Evolutionary conservation across 2,329 filamentous ascomycete genomes (phyloP), one percentile per base, ranked within the genome.

Genomic region (Alternaria brassicae): DNA sequence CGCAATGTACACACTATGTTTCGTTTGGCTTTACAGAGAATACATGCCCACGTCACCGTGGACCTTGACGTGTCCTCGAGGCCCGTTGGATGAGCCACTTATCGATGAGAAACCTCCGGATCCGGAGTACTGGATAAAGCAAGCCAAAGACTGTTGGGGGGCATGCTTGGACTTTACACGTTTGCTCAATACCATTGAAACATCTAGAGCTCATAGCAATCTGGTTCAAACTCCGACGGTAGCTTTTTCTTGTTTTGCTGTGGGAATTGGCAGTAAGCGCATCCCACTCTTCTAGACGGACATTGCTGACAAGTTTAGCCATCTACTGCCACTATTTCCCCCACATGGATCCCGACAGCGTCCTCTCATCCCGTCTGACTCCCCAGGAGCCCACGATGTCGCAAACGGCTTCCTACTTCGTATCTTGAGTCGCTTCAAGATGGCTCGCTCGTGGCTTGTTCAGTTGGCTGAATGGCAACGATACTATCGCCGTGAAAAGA

Each of bases 281-380:
- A 32, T 21, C 2, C 23, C 13, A n/a, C 21, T 37, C 6, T 3
- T 4, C 1, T 28, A 15, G 4, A 30, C 4, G 12, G 15, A 5
- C 8, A 40, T 3, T 8, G 41, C 65, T 69, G 21, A 68, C 4
- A 2, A 17, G 2, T n/a, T 0, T 37, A 77, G 80, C 87, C 32
- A 81, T 90, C 2, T 92, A 91, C 71, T 86, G 86, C 10, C 81
- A 83, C 42, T 85, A 88, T 68, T 92, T 91, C 56, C 87, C 88
- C 0, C 83, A 85, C 57, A 91, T 92, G 87, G 89, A 92, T 66
- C 80, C 80, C 1, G 78, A 84, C 10, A 77, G 80, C 3, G 84
- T 85, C 69, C 84, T 91, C 67, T 58, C 62, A 23, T 65, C 65
- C 5, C 58, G 60, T 28, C 36, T 56, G 10, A 49, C 65, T 34